A percentile compares a stretch with the other conserved stretches of the same genome.
phyloP scores from a whole-genome alignment of 2,329 filamentous ascomycete species.

The Aspergillus sp. region DNA sequence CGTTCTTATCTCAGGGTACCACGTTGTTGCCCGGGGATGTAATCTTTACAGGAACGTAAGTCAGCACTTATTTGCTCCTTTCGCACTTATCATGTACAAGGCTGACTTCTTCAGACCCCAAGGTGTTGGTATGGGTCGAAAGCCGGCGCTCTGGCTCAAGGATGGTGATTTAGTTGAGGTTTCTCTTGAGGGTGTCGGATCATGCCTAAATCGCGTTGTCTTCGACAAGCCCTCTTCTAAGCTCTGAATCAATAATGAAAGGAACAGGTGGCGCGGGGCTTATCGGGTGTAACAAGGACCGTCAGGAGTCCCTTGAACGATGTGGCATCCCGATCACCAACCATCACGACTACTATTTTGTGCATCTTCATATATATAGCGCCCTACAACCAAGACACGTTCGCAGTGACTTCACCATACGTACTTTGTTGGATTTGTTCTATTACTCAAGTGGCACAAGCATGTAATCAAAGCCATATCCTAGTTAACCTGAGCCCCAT shows the following conservation, averaged over 20 bases:
- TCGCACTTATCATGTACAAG: constrained; percentile 34
- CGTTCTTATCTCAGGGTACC: constrained; percentile 49
- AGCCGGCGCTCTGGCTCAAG: constrained; percentile 67
- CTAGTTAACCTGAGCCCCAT: constrained; percentile 76
- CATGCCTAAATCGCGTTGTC: constrained; percentile 49
- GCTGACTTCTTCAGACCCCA: constrained; percentile 54
- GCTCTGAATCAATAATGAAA: constrained; percentile 27
- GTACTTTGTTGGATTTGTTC: constrained; percentile 31
- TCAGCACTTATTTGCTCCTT: constrained; percentile 47
- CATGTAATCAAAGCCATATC: constrained; percentile 35
- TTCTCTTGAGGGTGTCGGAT: constrained; percentile 65
- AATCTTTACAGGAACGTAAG: constrained; percentile 50
- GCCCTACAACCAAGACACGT: not conserved
- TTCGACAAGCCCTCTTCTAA: constrained; percentile 46
- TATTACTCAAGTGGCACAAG: constrained; percentile 13
- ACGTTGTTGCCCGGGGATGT: constrained; percentile 45
- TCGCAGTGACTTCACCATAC: not conserved
- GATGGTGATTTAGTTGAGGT: constrained; percentile 72
- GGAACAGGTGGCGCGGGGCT: not conserved
- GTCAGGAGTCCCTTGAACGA: not conserved
- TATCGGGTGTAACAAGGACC: not conserved
- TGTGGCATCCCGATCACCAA: not conserved
- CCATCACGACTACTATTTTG: too few species aligned
- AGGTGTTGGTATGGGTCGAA: constrained; percentile 70
- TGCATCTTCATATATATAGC: not conserved